These are phyloP conservation scores for Phascolomyces articulosus DNA, from an alignment of 371 early-diverging fungal species.

Conservation along the genomic window DNA sequence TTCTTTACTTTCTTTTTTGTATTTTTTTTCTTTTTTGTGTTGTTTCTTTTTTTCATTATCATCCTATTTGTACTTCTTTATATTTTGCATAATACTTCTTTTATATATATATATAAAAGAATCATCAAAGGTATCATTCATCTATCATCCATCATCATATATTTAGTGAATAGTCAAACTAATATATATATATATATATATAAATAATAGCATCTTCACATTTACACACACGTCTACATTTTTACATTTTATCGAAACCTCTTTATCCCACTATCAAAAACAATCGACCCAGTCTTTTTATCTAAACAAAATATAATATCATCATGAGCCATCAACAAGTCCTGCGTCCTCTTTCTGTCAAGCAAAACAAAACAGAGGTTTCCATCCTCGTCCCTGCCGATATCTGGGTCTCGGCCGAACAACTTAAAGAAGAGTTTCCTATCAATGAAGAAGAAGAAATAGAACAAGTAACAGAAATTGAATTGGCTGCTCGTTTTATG, in stretches of 20 bases:
- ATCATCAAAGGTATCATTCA: slow-evolving; percentile 6
- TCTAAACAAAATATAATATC: neutral
- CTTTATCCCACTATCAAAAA: too few relatives aligned
- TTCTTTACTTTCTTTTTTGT: slow-evolving; percentile 7
- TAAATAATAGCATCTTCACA: too few relatives aligned
- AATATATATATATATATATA: too few relatives aligned
- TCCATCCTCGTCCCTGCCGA: slow-evolving; percentile 83
- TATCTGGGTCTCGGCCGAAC: slow-evolving; percentile 91
- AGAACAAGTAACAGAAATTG: slow-evolving; percentile 66
- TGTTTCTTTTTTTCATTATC: slow-evolving; percentile 7
- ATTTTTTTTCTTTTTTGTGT: slow-evolving; percentile 11
- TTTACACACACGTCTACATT: too few relatives aligned
- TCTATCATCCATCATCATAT: too few relatives aligned
- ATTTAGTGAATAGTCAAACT: too few relatives aligned
- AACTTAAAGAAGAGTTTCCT: slow-evolving; percentile 80
- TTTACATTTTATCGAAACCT: too few relatives aligned
- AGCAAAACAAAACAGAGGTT: slow-evolving; percentile 80
- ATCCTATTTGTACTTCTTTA: slow-evolving; percentile 11
- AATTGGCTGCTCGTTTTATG: slow-evolving; percentile 78
- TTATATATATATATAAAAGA: too few relatives aligned
- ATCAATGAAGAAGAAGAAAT: slow-evolving; percentile 57
- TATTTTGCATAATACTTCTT: slow-evolving; percentile 7
- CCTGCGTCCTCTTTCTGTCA: slow-evolving; percentile 82
- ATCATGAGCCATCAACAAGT: slow-evolving; percentile 35
- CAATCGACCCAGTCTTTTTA: too few relatives aligned